phyloP scores from a whole-genome alignment of 2,329 filamentous ascomycete genomes.

The Colletotrichum sublineola region DNA sequence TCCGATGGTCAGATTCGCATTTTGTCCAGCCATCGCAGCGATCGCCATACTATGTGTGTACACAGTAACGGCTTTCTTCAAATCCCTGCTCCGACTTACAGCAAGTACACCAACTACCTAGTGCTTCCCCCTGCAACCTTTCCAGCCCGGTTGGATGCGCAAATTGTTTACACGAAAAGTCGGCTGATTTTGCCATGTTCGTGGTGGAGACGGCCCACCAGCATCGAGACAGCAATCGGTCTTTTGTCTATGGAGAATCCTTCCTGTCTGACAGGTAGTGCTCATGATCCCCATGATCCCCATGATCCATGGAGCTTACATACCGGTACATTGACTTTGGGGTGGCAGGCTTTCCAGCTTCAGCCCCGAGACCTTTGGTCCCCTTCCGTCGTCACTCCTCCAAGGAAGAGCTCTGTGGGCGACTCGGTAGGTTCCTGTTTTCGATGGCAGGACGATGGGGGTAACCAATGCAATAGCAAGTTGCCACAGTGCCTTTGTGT shows the following conservation, averaged over 20 bases:
- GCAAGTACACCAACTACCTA: no score
- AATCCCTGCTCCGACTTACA: constrained; percentile 14
- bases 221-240: constrained; percentile 3
- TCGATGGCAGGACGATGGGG: neutral
- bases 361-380: neutral
- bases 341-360: constrained; percentile 18
- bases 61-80: constrained; percentile 22
- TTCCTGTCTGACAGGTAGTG: neutral
- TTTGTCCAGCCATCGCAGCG: constrained; percentile 36
- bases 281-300: constrained; percentile 10
- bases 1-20: constrained; percentile 40
- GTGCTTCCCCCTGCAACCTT: neutral
- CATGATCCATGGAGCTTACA: neutral
- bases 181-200: constrained; percentile 8
- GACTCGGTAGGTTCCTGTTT: neutral
- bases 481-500: neutral
- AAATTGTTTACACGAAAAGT: neutral
- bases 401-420: neutral
- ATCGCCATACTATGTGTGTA: constrained; percentile 16
- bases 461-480: neutral
- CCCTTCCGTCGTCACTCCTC: constrained; percentile 12
- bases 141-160: neutral
- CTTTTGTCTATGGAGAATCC: neutral
- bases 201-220: neutral
- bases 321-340: constrained; percentile 12